Base-by-base conservation (phyloP, 202 grass and related monocot species). In the Saccharum hybrid region DNA sequence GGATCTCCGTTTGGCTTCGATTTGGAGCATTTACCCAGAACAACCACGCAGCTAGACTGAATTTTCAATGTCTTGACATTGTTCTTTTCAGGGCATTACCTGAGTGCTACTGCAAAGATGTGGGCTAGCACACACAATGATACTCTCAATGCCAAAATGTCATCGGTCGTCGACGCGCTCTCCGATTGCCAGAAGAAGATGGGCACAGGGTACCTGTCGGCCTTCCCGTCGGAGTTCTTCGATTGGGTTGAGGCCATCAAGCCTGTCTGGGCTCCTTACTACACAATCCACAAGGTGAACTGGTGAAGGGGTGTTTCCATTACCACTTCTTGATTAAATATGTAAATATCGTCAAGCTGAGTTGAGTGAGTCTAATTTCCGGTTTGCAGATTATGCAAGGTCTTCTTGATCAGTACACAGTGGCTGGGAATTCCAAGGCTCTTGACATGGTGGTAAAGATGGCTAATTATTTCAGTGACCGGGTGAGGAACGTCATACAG, bases 181-280 rank as follows among this genome's bases (percentile, higher is more conserved):
- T 51, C 84, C 0, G 77, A 84, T 42, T 98, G 92, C 82, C 96
- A 98, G 90, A 90, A 98, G 67, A 86, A 94, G 51, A 89, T 92
- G 30, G 96, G 91, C 65, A 93, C 90, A 1, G 96, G 92, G 76
- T 98, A 98, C 75, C 81, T 95, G 69, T 98, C 96, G 14, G 92
- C 92, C 56, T 98, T 98, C 87, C 96, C 96, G 1, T 18, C 93
- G 0, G 87, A 94, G 81, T 90, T 93, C 89, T 98, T 98, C 4
- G 96, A 98, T 73, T 74, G 91, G 39, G 88, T 91, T 49, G 96
- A 98, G 51, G 63, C 86, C 67, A 85, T 94, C 78, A 66, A 66
- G n/a, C 39, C 80, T 81, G 96, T 98, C 49, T 98, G 96, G 93
- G 96, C 96, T 68, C 96, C 96, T 61, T 98, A 96, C 83, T 98